phyloP scores from a whole-genome alignment of 116 monocot species.

The Trichopus zeylanicus region DNA sequence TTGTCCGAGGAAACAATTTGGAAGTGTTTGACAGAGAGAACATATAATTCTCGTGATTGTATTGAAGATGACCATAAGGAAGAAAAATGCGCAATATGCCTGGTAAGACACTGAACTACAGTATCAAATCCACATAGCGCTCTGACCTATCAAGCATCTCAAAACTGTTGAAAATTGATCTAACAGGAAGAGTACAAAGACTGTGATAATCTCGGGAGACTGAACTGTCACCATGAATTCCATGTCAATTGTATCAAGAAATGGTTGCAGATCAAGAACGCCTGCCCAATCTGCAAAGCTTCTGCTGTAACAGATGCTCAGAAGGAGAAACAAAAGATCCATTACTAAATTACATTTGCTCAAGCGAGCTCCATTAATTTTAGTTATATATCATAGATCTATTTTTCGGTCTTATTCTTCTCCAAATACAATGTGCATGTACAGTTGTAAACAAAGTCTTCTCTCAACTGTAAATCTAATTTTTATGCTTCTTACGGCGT shows the following conservation, averaged over 20 bases:
- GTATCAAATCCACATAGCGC: too few species aligned
- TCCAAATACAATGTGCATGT: too few species aligned
- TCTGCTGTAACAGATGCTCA: constrained; percentile 16
- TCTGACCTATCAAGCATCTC: too few species aligned
- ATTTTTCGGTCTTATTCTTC: too few species aligned
- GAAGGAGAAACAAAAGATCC: constrained; percentile 6
- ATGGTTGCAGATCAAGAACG: constrained; percentile 70
- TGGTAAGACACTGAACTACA: constrained; percentile 43
- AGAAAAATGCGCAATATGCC: constrained; percentile 45
- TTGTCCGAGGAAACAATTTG: constrained; percentile 41
- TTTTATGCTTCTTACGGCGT: too few species aligned
- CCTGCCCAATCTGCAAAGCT: constrained; percentile 81
- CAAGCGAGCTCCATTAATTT: too few species aligned
- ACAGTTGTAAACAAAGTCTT: too few species aligned
- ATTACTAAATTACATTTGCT: neutral
- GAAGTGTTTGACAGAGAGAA: constrained; percentile 26
- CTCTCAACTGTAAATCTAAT: too few species aligned
- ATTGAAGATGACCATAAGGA: constrained; percentile 14
- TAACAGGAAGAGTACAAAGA: constrained; percentile 75
- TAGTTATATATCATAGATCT: too few species aligned
- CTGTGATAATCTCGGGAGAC: constrained; percentile 36
- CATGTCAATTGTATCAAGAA: constrained; percentile 64
- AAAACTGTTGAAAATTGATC: too few species aligned
- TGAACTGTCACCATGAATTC: constrained; percentile 65
- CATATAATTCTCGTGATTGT: constrained; percentile 14